Evolutionary conservation across 2,329 filamentous ascomycete genomes (phyloP), one percentile per base, ranked within the genome.

Genomic region (Nigrograna mackinnonii): DNA sequence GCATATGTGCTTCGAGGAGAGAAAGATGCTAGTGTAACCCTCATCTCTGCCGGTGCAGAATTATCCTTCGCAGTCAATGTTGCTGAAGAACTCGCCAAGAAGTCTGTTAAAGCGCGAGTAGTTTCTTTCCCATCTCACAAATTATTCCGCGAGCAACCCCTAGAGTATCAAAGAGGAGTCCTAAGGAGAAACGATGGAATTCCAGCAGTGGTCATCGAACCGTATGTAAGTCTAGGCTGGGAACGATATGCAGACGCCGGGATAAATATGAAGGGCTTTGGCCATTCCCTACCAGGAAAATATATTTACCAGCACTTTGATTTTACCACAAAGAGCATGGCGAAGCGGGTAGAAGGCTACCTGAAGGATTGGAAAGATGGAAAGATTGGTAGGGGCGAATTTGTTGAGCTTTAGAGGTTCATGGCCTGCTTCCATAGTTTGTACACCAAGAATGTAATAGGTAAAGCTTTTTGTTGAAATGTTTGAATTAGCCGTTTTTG

Each of bases 11-110:
- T 78, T 22, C 62, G 66, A 18, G 75, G 77, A 34, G 62, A 69
- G 14, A 53, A 64, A 0, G 55, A 70, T 41, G 82, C 75, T 2
- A 69, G 76, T 20, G 66, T 79, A 5, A 79, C 76, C 1, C 57
- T 80, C 24, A 69, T 79, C 32, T 73, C 74, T 4, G 72, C 75
- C 1, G 76, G 77, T 13, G 73, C 76, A 1, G 76, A 79, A 44
- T 65, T 79, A 22, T 65, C 60, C 20, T 74, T 76, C 44, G 75
- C 75, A 0, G 56, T 80, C 4, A 63, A 72, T 17, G 67, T 71
- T 2, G 67, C 68, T 4, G 60, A 69, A 20, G 57, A 61, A 9
- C 64, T 77, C 4, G 44, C 43, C 26, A 60, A 67, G n/a, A 60
- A 67, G 37, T 58, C 58, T 13, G 62, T 78, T 43, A 67, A 62